A percentile compares a stretch with the other conserved stretches of the same genome.
phyloP scores from a whole-genome alignment of 306 rosid genomes.

The Prunus davidiana region DNA sequence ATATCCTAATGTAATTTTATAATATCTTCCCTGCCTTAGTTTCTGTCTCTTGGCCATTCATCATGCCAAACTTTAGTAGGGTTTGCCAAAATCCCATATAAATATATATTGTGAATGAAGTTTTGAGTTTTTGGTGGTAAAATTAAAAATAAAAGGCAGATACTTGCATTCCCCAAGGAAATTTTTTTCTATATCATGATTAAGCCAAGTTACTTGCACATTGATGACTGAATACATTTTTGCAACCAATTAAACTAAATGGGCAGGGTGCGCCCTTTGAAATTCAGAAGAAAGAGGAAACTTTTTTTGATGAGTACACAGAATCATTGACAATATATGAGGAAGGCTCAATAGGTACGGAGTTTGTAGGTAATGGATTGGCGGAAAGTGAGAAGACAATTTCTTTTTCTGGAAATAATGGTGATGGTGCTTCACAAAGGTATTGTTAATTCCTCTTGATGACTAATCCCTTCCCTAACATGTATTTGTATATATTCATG shows the following conservation, averaged over 20 bases:
- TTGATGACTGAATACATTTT: conserved; percentile 2
- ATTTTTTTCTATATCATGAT: conserved; percentile 4
- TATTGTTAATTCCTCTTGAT: not conserved
- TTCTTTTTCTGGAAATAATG: conserved; percentile 16
- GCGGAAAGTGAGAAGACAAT: conserved; percentile 21
- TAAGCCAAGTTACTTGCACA: not conserved
- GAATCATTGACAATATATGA: conserved; percentile 10
- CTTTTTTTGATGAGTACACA: conserved; percentile 4
- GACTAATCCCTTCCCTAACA: not conserved
- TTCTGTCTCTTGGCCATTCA: not conserved
- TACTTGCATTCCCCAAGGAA: not conserved
- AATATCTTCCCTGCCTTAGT: not conserved
- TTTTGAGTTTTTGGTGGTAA: not conserved
- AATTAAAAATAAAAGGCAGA: not conserved
- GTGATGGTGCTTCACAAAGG: conserved; percentile 35
- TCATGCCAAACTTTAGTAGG: not conserved
- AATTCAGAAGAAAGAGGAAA: conserved; percentile 25
- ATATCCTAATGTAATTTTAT: conserved; percentile 10
- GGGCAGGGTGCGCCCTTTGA: conserved; percentile 37
- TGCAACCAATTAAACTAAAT: conserved; percentile 5
- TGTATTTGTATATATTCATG: not conserved
- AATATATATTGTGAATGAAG: no score
- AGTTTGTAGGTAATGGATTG: conserved; percentile 7
- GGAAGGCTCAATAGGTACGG: conserved; percentile 25
- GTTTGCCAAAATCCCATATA: not conserved